A percentile compares a stretch with the other conserved stretches of the same genome.
These are phyloP conservation scores for Westerdykella sp. DNA, from an alignment of 2,329 filamentous ascomycete genomes.

Conservation along the genomic window DNA sequence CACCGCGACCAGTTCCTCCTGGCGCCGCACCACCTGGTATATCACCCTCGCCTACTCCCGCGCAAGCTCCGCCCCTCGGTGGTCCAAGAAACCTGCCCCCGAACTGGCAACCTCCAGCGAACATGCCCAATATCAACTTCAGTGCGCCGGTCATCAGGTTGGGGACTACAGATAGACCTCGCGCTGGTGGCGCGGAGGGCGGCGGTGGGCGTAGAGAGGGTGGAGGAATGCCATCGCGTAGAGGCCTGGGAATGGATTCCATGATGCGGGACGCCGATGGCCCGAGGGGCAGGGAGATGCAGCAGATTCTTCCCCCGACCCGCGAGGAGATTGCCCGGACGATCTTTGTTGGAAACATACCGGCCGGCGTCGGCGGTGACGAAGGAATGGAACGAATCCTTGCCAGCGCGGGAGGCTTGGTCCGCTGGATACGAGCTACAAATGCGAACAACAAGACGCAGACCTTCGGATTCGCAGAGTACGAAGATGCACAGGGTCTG, in stretches of 20 bases:
- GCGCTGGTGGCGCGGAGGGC: slow-evolving; percentile 44
- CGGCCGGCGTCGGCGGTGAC: slow-evolving; percentile 69
- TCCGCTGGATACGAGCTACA: slow-evolving; percentile 75
- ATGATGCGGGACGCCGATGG: slow-evolving; percentile 52
- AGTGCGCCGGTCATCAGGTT: slow-evolving; percentile 93
- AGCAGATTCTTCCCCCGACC: slow-evolving; percentile 71
- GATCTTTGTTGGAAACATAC: slow-evolving; percentile 82
- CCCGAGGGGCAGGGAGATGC: slow-evolving; percentile 60
- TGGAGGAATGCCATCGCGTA: slow-evolving; percentile 35
- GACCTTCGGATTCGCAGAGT: slow-evolving; percentile 93
- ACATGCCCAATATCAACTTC: slow-evolving; percentile 97
- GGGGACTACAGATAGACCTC: slow-evolving; percentile 65
- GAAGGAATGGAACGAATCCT: slow-evolving; percentile 74
- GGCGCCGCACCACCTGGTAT: slow-evolving; percentile 75
- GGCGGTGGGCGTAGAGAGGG: slow-evolving; percentile 47
- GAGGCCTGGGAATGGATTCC: slow-evolving; percentile 52
- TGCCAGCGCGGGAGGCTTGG: slow-evolving; percentile 67
- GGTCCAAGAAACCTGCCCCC: slow-evolving; percentile 73
- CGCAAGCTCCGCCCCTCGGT: slow-evolving; percentile 67
- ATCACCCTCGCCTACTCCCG: slow-evolving; percentile 30
- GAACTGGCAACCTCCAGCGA: slow-evolving; percentile 81
- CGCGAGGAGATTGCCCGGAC: slow-evolving; percentile 88
- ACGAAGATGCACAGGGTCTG: slow-evolving; percentile 83
- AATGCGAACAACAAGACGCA: slow-evolving; percentile 75
- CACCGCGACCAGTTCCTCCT: slow-evolving; percentile 55